Base-by-base conservation (phyloP, 768 basidiomycete genomes). In the Auricularia auricula-judae region DNA sequence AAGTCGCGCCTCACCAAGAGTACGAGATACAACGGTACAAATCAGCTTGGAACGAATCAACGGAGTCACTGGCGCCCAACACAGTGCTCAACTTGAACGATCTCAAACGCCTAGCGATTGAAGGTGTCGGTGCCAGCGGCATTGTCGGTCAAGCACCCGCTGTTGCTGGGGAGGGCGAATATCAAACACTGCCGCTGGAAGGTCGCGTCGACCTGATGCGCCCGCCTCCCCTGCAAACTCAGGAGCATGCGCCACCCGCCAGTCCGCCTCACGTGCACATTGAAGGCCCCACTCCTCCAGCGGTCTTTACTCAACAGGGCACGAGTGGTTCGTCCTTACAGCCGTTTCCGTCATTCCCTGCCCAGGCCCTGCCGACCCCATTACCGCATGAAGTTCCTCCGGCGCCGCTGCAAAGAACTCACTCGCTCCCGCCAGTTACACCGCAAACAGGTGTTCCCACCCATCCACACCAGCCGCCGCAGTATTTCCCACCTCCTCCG, bases 131-230 rank as follows among this genome's bases (percentile, higher is more conserved):
- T 64, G 70, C 75, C 18, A 47, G 62, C 53, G 63, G 62, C 65
- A 63, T 56, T 58, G 29, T 66, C 53, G 58, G 58, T 43, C 63
- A 56, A 63, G 29, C 53, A 62, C 21, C 62, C 63, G 33, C 62
- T 51, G 21, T 62, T 18, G 34, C 69, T 14, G 81, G 81, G 4
- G 84, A 88, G 71, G 92, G 91, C 39, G 82, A 85, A 67, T 98
- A 97, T 72, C 80, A 78, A 64, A 87, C 83, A 62, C 74, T 98
- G 76, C 95, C 95, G 16, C 78, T 97, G 23, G 88, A 91, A 65
- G 94, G 94, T 4, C 86, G 94, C 59, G 80, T 95, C 64, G 93
- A 96, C 71, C 79, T 98, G 69, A 88, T 97, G 80, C 84, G 87
- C 64, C 88, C 84, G 3, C 72, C 69, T 56, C 69, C 70, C 34